Evolutionary conservation across 257 asterid species (phyloP).

Genomic region (Solanum peruvianum): DNA sequence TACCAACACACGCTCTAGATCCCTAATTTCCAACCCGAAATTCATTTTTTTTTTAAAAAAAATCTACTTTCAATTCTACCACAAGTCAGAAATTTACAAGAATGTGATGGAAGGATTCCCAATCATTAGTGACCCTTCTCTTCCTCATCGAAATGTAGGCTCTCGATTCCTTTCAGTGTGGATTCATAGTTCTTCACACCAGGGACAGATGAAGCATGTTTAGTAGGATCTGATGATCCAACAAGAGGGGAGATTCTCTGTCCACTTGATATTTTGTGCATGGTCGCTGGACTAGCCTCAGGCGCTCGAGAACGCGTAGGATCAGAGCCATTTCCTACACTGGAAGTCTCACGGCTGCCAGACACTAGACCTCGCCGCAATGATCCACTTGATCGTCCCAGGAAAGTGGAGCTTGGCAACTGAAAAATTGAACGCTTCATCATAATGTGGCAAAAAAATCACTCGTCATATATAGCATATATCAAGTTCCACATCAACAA

Average conservation of each 20-base stretch:
- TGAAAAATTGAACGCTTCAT: conserved; percentile 16
- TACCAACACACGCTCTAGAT: conserved; percentile 8
- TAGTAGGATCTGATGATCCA: conserved; percentile 61
- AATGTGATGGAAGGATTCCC: not conserved
- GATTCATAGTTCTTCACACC: conserved; percentile 52
- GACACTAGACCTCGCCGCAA: conserved; percentile 53
- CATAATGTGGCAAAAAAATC: not conserved
- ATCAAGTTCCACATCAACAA: not conserved
- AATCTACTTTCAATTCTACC: conserved; percentile 4
- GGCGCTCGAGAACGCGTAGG: conserved; percentile 58
- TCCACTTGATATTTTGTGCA: conserved; percentile 40
- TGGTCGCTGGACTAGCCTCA: conserved; percentile 64
- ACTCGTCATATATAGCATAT: not conserved
- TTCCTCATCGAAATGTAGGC: conserved; percentile 52
- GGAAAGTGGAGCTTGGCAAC: conserved; percentile 61
- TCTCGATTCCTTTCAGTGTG: conserved; percentile 59
- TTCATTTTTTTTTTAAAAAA: not conserved
- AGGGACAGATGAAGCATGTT: conserved; percentile 36
- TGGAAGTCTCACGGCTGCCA: conserved; percentile 50
- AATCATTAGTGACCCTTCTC: conserved; percentile 25
- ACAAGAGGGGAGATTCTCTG: conserved; percentile 52
- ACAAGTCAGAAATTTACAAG: conserved; percentile 26
- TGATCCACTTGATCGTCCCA: conserved; percentile 80
- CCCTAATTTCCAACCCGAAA: conserved; percentile 11
- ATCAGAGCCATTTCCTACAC: conserved; percentile 58